A percentile compares a stretch with the other conserved stretches of the same genome.
phyloP scores from a whole-genome alignment of 495 filamentous ascomycete genomes.

The Pseudomonodictys pantanalensis region DNA sequence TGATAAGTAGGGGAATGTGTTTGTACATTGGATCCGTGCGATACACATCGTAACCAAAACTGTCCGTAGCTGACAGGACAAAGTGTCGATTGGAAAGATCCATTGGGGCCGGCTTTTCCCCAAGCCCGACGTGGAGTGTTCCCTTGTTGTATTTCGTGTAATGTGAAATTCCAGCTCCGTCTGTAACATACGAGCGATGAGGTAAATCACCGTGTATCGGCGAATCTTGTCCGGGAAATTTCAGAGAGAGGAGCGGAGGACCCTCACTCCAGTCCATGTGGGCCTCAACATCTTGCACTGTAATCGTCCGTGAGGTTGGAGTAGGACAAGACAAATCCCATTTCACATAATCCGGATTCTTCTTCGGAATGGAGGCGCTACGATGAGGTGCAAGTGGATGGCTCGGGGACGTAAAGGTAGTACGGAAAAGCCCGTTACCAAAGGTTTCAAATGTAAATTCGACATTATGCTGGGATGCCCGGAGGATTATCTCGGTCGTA shows the following conservation, averaged over 20 bases:
- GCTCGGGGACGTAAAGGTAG: slow-evolving; percentile 57
- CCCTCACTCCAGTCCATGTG: slow-evolving; percentile 53
- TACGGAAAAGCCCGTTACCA: slow-evolving; percentile 60
- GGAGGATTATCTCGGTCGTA: not conserved
- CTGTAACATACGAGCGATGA: slow-evolving; percentile 60
- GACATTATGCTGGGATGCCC: slow-evolving; percentile 48
- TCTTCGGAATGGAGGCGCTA: slow-evolving; percentile 50
- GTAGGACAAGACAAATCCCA: slow-evolving; percentile 35
- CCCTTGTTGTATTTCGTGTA: slow-evolving; percentile 58
- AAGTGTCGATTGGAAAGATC: slow-evolving; percentile 65
- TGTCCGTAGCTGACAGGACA: slow-evolving; percentile 63
- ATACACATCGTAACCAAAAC: slow-evolving; percentile 67
- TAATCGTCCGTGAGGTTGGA: slow-evolving; percentile 39
- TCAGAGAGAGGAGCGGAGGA: slow-evolving; percentile 56
- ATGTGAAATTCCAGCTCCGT: slow-evolving; percentile 56
- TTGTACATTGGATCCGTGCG: slow-evolving; percentile 71
- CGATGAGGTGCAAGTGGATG: slow-evolving; percentile 61
- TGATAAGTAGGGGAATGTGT: slow-evolving; percentile 66
- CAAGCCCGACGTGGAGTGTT: slow-evolving; percentile 62
- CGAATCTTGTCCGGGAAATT: slow-evolving; percentile 47
- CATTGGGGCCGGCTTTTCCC: slow-evolving; percentile 70
- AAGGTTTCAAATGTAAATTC: slow-evolving; percentile 59
- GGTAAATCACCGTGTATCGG: slow-evolving; percentile 58
- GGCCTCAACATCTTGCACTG: slow-evolving; percentile 50
- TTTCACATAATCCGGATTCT: slow-evolving; percentile 34